Base-by-base conservation (phyloP, 345 rosid species). In the Brassica carinata region DNA sequence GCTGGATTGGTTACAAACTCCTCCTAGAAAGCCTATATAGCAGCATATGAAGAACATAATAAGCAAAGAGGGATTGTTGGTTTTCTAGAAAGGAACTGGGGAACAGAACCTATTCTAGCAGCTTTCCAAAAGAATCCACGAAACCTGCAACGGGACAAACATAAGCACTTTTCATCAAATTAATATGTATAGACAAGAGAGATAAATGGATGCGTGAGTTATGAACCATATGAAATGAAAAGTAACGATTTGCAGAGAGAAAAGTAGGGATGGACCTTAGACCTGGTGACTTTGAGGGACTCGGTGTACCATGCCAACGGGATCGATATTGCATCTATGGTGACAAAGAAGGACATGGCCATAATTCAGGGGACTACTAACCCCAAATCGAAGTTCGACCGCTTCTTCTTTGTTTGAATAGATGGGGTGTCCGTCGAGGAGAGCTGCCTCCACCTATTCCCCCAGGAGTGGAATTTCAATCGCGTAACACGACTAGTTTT, bases 91-190 rank as follows among this genome's bases (percentile, higher is more conserved):
- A 69, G 79, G 58, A 68, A 48, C 9, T 57, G 23, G 11, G 68
- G 67, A 61, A 34, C 9, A 15, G 30, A 18, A 53, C 99, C 99
- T 88, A 96, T 91, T 86, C 99, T 91, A 78, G 97, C 97, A 64
- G 98, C 98, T 85, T 96, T 96, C 99, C 98, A 93, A 77, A 96
- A 90, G 83, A 96, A 92, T 63, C 96, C 97, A 19, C 96, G 94
- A 73, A 96, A 96, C 86, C 98, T 91, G 94, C 57, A 71, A 65
- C 0, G 26, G 26, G 6, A 71, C 6, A 55, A 58, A 71, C 10
- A 40, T 4, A 51, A 51, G 57, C 17, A 51, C 5, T 51, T 11
- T 70, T 64, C 67, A 53, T 69, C 17, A 43, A 43, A 2, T 33
- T 23, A 10, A 26, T 29, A 68, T n/a, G 3, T 62, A 74, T 2